Percentiles rank a stretch among this genome's conserved stretches.
Conservation (phyloP, 2,329 filamentous ascomycete species). For the Dothistroma pini region DNA sequence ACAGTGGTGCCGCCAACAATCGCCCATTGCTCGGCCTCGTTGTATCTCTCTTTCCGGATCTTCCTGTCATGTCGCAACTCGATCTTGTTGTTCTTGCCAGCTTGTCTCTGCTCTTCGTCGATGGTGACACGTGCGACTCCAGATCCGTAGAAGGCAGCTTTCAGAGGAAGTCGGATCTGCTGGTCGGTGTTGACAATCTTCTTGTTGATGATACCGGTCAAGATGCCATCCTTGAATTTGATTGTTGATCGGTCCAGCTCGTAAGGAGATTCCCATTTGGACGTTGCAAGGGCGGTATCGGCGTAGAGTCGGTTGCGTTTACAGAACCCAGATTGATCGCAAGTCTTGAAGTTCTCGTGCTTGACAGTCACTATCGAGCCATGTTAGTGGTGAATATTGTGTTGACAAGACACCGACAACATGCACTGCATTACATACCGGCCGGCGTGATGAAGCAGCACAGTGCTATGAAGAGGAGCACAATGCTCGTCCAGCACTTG, state of each 20-base stretch:
- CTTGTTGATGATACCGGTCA: conserved; percentile 80
- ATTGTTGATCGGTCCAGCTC: conserved; percentile 67
- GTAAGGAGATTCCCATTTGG: conserved; percentile 78
- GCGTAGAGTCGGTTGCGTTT: conserved; percentile 89
- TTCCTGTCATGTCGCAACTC: conserved; percentile 79
- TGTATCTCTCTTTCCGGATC: conserved; percentile 87
- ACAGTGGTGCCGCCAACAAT: conserved; percentile 75
- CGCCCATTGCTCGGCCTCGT: conserved; percentile 82
- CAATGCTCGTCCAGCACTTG: conserved; percentile 61
- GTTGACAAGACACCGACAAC: background rate
- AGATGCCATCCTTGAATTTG: conserved; percentile 71
- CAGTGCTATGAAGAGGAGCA: conserved; percentile 58
- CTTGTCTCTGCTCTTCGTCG: conserved; percentile 86
- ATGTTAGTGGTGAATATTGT: background rate
- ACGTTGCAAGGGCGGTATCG: conserved; percentile 65
- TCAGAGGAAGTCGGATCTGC: conserved; percentile 74
- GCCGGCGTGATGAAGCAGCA: conserved; percentile 60
- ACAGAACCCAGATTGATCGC: conserved; percentile 93
- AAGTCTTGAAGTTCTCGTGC: conserved; percentile 96
- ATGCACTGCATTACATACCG: conserved; percentile 48
- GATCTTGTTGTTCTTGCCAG: conserved; percentile 87
- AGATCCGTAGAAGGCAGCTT: conserved; percentile 82
- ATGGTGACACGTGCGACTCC: conserved; percentile 82
- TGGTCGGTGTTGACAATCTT: conserved; percentile 62
- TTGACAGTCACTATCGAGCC: conserved; percentile 71